phyloP scores from a whole-genome alignment of 73 alveolate species.

The Blepharisma japonicum region DNA sequence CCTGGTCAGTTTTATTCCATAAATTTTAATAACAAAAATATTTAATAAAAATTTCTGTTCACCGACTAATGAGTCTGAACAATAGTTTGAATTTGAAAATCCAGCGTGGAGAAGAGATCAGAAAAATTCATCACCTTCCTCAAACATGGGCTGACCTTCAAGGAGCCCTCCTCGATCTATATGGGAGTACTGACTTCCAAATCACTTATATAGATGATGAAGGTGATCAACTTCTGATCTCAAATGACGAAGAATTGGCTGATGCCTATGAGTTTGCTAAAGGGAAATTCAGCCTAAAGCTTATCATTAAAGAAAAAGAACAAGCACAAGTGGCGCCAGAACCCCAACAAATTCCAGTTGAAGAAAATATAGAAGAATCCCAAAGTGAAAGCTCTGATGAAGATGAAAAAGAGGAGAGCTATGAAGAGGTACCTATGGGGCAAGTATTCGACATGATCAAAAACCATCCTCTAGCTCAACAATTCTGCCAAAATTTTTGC shows the following conservation, averaged over 20 bases:
- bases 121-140: conserved; percentile 30
- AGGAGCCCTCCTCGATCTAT: conserved; percentile 29
- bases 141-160: conserved; percentile 30
- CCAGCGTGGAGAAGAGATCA: conserved; percentile 23
- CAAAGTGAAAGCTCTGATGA: conserved; percentile 26
- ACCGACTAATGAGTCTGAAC: no score
- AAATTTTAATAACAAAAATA: no score
- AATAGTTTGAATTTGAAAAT: conserved; percentile 22
- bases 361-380: conserved; percentile 16
- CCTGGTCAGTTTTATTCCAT: no score
- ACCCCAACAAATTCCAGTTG: neutral
- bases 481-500: neutral
- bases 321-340: neutral
- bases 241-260: conserved; percentile 49
- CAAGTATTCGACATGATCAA: neutral
- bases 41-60: no score
- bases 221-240: conserved; percentile 33
- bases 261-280: conserved; percentile 35
- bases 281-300: conserved; percentile 20
- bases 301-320: neutral
- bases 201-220: conserved; percentile 36
- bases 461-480: neutral
- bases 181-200: conserved; percentile 23
- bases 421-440: neutral
- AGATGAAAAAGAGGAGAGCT: conserved; percentile 29